phyloP scores from a whole-genome alignment of 768 basidiomycete genomes.

The Mycena crocata region DNA sequence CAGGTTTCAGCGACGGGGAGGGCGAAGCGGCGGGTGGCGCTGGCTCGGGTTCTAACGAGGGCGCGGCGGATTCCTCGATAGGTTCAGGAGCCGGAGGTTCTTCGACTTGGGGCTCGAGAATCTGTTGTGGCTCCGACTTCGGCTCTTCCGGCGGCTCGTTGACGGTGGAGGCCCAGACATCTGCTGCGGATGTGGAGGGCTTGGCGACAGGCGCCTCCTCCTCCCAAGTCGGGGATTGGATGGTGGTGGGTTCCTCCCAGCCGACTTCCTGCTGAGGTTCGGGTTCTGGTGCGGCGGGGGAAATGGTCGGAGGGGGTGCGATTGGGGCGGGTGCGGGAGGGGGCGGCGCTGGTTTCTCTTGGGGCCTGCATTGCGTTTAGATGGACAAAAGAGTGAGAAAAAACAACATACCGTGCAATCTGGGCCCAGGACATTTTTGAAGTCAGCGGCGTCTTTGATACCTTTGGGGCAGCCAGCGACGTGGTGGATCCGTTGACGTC shows the following conservation, averaged over 20 bases:
- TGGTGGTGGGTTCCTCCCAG: slow-evolving; percentile 83
- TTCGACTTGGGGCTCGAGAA: slow-evolving; percentile 45
- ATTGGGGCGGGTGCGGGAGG: slow-evolving; percentile 49
- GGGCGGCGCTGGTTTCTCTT: slow-evolving; percentile 69
- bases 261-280: slow-evolving; percentile 55
- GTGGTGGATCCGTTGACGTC: slow-evolving; percentile 54
- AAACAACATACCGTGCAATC: slow-evolving; percentile 71
- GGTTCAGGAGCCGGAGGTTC: slow-evolving; percentile 47
- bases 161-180: slow-evolving; percentile 37
- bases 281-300: slow-evolving; percentile 50
- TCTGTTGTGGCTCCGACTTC: slow-evolving; percentile 36
- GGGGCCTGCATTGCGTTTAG: slow-evolving; percentile 55
- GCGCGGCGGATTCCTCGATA: slow-evolving; percentile 37
- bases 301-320: slow-evolving; percentile 37
- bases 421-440: slow-evolving; percentile 90
- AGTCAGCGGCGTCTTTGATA: slow-evolving; percentile 68
- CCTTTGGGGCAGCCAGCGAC: slow-evolving; percentile 45
- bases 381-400: slow-evolving; percentile 16
- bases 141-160: slow-evolving; percentile 33
- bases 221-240: slow-evolving; percentile 76
- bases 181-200: slow-evolving; percentile 41
- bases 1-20: slow-evolving; percentile 62
- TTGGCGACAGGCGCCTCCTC: slow-evolving; percentile 64
- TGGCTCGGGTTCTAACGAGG: slow-evolving; percentile 50
- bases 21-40: slow-evolving; percentile 49